Percentiles rank a stretch among this genome's conserved stretches.
Evolutionary conservation across 2,329 filamentous ascomycete genomes (phyloP).

Genomic region (Lachnellula subtilissima): DNA sequence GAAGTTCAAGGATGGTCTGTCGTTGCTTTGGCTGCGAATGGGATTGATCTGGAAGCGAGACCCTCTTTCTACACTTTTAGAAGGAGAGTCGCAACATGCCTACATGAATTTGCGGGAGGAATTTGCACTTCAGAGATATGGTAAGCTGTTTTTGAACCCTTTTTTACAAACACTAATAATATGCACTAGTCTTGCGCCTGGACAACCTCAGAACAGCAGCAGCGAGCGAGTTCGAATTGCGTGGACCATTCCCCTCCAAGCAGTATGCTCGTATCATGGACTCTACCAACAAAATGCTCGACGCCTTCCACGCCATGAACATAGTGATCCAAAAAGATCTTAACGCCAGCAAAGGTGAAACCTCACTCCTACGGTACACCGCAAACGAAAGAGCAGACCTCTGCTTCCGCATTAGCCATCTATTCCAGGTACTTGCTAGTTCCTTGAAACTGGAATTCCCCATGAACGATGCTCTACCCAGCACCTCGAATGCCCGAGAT

Average conservation of each 20-base stretch:
- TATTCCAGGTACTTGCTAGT: constrained; percentile 79
- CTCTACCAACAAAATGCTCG: constrained; percentile 78
- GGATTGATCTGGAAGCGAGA: constrained; percentile 95
- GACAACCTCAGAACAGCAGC: constrained; percentile 70
- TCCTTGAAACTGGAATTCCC: constrained; percentile 95
- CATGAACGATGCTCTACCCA: constrained; percentile 81
- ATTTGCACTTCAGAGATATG: constrained; percentile 77
- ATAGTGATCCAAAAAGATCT: constrained; percentile 80
- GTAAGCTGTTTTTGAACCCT: constrained; percentile 26
- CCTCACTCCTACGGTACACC: constrained; percentile 74
- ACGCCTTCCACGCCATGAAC: constrained; percentile 95
- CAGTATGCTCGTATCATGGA: constrained; percentile 70
- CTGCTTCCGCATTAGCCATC: constrained; percentile 84
- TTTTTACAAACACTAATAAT: constrained; percentile 29
- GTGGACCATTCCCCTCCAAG: constrained; percentile 76
- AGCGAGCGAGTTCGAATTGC: constrained; percentile 80
- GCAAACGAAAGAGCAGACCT: constrained; percentile 72
- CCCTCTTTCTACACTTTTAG: constrained; percentile 69
- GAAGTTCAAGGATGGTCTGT: constrained; percentile 85
- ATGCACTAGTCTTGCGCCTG: constrained; percentile 50
- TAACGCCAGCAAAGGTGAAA: constrained; percentile 72
- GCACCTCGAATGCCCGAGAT: constrained; percentile 74
- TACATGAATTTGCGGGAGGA: constrained; percentile 91
- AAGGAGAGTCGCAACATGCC: constrained; percentile 49
- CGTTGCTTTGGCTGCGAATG: constrained; percentile 90